Conservation (phyloP, 2,329 filamentous ascomycete species). For the Microcyclospora pomicola region DNA sequence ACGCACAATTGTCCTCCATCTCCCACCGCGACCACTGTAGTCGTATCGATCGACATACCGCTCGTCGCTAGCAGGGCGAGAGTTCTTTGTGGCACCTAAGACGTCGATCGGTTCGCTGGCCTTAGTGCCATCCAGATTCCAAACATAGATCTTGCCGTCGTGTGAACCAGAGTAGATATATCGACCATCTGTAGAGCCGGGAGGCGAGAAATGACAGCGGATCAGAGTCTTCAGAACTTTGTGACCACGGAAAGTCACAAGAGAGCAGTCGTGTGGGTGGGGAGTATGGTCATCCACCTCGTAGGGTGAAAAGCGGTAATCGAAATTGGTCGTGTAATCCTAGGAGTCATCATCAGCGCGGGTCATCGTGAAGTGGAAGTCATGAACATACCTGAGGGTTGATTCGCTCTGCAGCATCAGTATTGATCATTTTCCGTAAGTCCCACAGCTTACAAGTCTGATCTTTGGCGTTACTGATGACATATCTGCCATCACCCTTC, state of each 20-base stretch:
- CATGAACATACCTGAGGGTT: conserved; percentile 29
- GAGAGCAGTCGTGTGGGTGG: conserved; percentile 73
- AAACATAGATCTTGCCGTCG: conserved; percentile 81
- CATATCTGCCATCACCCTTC: conserved; percentile 79
- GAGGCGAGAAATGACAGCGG: conserved; percentile 86
- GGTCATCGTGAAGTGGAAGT: neutral
- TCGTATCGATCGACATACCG: conserved; percentile 43
- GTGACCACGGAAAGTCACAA: conserved; percentile 90
- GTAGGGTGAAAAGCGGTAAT: conserved; percentile 59
- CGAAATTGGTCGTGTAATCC: conserved; percentile 50
- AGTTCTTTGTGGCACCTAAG: conserved; percentile 50
- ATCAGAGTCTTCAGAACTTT: conserved; percentile 80
- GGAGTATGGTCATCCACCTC: conserved; percentile 52
- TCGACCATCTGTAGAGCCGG: conserved; percentile 68
- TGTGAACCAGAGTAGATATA: conserved; percentile 90
- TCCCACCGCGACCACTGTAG: conserved; percentile 39
- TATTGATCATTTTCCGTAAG: conserved; percentile 72
- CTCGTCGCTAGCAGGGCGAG: conserved; percentile 42
- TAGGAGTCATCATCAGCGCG: conserved; percentile 11
- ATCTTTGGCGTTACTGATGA: conserved; percentile 88
- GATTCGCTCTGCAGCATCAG: conserved; percentile 45
- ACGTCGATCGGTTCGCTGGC: conserved; percentile 64
- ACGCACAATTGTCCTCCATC: conserved; percentile 66
- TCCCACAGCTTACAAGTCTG: conserved; percentile 98
- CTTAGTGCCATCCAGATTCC: conserved; percentile 81